These are phyloP conservation scores for Trichomonas vaginalis DNA, from an alignment of 208 protist species.

Conservation along the genomic window DNA sequence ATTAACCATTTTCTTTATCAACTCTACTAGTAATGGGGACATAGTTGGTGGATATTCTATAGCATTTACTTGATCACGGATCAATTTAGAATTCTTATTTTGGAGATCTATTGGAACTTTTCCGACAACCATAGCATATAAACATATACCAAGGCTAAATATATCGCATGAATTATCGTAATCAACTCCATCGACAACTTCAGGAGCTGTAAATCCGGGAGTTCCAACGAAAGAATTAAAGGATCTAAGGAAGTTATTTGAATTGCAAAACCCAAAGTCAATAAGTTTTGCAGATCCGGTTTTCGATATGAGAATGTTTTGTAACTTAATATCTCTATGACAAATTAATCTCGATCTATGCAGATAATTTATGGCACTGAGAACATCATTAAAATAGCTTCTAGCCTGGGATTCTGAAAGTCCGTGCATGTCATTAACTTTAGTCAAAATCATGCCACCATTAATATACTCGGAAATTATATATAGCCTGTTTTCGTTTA, in stretches of 20 bases:
- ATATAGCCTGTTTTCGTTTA: background rate
- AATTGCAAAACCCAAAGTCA: conserved; percentile 7
- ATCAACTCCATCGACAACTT: background rate
- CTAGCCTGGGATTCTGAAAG: background rate
- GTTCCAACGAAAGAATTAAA: background rate
- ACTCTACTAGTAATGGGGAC: background rate
- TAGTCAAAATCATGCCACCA: background rate
- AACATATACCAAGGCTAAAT: background rate
- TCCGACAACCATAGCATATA: background rate
- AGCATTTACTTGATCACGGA: background rate
- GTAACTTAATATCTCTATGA: background rate
- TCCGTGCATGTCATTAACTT: background rate
- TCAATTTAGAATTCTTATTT: background rate
- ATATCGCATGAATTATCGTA: background rate
- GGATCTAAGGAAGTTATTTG: background rate
- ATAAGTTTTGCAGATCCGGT: background rate
- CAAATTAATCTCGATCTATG: background rate
- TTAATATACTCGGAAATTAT: background rate
- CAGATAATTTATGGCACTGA: background rate
- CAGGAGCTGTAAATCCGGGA: background rate
- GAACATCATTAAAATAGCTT: background rate
- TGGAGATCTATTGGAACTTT: background rate
- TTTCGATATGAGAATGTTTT: background rate
- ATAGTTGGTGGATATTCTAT: background rate
- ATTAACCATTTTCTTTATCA: background rate